phyloP scores from a whole-genome alignment of 2,329 filamentous ascomycete genomes.

The Fusarium robinianum region DNA sequence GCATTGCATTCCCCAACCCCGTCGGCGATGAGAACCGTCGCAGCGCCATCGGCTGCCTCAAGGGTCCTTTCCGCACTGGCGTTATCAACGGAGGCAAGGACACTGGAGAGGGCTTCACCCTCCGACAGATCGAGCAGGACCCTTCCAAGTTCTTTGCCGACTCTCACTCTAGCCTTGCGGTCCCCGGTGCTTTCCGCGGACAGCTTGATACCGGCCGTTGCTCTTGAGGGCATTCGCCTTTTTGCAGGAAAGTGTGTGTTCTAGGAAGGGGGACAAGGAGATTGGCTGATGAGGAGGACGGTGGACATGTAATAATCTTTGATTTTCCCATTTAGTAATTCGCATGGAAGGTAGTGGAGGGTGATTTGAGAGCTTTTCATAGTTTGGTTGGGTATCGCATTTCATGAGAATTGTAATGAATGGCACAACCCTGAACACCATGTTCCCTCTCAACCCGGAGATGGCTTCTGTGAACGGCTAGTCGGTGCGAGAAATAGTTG shows the following conservation, averaged over 20 bases:
- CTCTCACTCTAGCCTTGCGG: slow-evolving; percentile 53
- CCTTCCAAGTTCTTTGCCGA: slow-evolving; percentile 58
- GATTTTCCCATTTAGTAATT: neutral
- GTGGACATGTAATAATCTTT: slow-evolving; percentile 5
- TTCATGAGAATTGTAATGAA: slow-evolving; percentile 27
- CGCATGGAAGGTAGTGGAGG: slow-evolving; percentile 5
- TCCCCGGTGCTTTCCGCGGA: slow-evolving; percentile 57
- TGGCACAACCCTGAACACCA: slow-evolving; percentile 6
- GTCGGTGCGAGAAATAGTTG: neutral
- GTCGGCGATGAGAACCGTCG: slow-evolving; percentile 42
- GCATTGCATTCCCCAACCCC: slow-evolving; percentile 56
- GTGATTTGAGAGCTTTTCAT: slow-evolving; percentile 11
- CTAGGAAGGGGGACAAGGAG: neutral
- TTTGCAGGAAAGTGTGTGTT: neutral
- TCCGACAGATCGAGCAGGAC: slow-evolving; percentile 55
- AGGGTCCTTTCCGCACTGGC: slow-evolving; percentile 44
- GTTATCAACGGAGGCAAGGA: slow-evolving; percentile 38
- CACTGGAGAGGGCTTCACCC: slow-evolving; percentile 50
- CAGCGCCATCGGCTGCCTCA: slow-evolving; percentile 48
- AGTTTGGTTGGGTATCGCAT: slow-evolving; percentile 5
- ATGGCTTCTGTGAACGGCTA: neutral
- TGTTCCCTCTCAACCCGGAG: neutral
- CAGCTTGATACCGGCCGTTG: slow-evolving; percentile 44
- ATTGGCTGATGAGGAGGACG: neutral
- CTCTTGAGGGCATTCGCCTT: slow-evolving; percentile 10